Evolutionary conservation across 1,284 basidiomycete species (phyloP).

Genomic region (Lignosus rhinocerotis): DNA sequence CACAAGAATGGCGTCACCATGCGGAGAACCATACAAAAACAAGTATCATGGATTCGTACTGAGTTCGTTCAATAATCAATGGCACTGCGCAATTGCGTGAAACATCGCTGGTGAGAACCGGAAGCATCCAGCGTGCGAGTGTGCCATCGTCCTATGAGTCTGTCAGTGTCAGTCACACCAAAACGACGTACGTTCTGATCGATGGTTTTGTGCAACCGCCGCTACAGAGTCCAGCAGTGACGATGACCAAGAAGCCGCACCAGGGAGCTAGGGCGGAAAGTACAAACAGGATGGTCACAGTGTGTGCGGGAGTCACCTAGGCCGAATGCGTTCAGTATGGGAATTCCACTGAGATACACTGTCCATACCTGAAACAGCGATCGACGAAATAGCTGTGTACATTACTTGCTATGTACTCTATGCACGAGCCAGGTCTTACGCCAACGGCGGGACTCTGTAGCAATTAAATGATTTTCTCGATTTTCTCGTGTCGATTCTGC

Average conservation of each 20-base stretch:
- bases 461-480: too few relatives aligned
- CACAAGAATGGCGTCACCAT: conserved; percentile 6
- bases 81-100: background rate
- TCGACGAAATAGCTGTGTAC: too few relatives aligned
- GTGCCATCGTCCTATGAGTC: background rate
- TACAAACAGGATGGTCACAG: background rate
- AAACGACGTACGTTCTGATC: conserved; percentile 10
- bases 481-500: too few relatives aligned
- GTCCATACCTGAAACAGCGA: background rate
- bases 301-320: background rate
- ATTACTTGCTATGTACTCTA: too few relatives aligned
- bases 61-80: background rate
- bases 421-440: too few relatives aligned
- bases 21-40: background rate
- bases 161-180: background rate
- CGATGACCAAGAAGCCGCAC: background rate
- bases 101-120: conserved; percentile 7
- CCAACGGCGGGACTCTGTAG: too few relatives aligned
- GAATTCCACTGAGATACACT: background rate
- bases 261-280: background rate
- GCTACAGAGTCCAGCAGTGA: background rate
- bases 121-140: conserved; percentile 4
- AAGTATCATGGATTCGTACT: background rate
- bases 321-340: background rate
- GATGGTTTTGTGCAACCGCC: conserved; percentile 1